Percentiles rank a stretch among this genome's conserved stretches.
phyloP scores from a whole-genome alignment of 805 yeast species.

The Tetrapisispora namnaoensis region DNA sequence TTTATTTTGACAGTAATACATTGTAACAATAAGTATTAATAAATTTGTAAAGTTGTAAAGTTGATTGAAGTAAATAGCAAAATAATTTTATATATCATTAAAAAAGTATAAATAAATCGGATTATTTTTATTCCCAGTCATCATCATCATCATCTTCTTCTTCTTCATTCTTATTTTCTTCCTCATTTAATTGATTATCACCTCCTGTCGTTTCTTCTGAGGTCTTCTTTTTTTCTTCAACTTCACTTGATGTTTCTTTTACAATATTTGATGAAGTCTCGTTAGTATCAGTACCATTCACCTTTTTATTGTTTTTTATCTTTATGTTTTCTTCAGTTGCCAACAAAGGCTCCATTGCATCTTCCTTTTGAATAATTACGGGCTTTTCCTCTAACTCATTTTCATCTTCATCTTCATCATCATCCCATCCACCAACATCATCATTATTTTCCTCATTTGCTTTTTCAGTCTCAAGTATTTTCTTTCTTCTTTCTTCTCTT shows the following conservation, averaged over 20 bases:
- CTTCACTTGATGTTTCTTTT: not conserved
- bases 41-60: too few relatives aligned
- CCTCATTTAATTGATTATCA: constrained; percentile 9
- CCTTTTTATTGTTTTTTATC: constrained; percentile 33
- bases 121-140: constrained; percentile 45
- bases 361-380: constrained; percentile 12
- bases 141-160: constrained; percentile 39
- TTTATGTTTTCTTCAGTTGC: constrained; percentile 15
- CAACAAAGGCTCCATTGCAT: constrained; percentile 5
- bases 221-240: not conserved
- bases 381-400: constrained; percentile 10
- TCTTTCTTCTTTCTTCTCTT: constrained; percentile 58
- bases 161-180: constrained; percentile 11
- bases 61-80: not conserved
- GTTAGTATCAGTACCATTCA: constrained; percentile 39
- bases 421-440: constrained; percentile 32
- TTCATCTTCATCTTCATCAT: constrained; percentile 28
- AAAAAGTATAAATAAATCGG: not conserved
- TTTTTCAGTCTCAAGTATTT: constrained; percentile 37
- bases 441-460: constrained; percentile 21
- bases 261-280: constrained; percentile 32
- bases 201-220: not conserved
- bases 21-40: too few relatives aligned
- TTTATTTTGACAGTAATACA: too few relatives aligned
- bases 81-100: not conserved